A percentile compares a stretch with the other conserved stretches of the same genome.
Evolutionary conservation across 306 rosid genomes (phyloP).

Genomic region (Pachyrhizus erosus): DNA sequence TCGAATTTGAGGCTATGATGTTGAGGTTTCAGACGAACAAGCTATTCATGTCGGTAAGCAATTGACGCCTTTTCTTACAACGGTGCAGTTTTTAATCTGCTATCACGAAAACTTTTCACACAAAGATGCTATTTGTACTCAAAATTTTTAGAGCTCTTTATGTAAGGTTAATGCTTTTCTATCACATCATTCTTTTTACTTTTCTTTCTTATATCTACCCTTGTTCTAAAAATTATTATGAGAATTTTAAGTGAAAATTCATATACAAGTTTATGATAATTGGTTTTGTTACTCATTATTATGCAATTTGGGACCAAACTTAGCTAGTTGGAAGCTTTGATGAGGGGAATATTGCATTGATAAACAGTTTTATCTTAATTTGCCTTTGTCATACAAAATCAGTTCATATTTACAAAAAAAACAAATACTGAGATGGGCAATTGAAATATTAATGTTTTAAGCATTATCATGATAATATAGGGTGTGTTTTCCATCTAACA

Average conservation of each 20-base stretch:
- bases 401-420: not conserved
- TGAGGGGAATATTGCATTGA: not conserved
- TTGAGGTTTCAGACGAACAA: not conserved
- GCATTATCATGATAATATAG: not conserved
- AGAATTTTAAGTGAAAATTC: not conserved
- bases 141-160: not conserved
- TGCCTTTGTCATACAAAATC: not conserved
- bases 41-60: conserved; percentile 3
- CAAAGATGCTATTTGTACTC: not conserved
- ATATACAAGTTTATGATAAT: not conserved
- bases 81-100: not conserved
- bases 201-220: not conserved
- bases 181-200: not conserved
- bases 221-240: not conserved
- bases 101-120: not conserved
- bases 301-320: not conserved
- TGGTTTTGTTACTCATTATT: not conserved
- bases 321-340: not conserved
- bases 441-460: not conserved
- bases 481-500: not conserved
- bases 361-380: not conserved
- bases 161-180: not conserved
- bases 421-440: not conserved
- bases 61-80: not conserved
- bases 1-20: not conserved